phyloP scores from a whole-genome alignment of 1,284 basidiomycete species.

The Apiotrichum akiyoshidainum region DNA sequence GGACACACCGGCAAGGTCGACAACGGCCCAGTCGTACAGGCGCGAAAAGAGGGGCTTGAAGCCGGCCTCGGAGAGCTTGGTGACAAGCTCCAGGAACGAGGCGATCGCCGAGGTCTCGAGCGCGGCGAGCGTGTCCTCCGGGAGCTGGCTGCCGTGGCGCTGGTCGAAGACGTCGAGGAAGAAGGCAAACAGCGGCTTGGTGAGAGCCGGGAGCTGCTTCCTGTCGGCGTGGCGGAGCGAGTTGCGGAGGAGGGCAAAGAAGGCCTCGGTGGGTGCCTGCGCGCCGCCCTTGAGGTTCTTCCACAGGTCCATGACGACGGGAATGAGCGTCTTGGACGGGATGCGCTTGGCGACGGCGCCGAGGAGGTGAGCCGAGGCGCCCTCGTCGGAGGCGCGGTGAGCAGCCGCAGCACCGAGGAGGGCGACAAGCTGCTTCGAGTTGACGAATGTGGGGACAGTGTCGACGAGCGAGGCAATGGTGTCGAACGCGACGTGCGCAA shows the following conservation, averaged over 20 bases:
- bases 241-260: slow-evolving; percentile 66
- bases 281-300: slow-evolving; percentile 33
- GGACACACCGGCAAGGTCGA: slow-evolving; percentile 49
- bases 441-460: slow-evolving; percentile 52
- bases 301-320: slow-evolving; percentile 57
- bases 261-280: slow-evolving; percentile 49
- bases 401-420: slow-evolving; percentile 45
- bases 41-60: slow-evolving; percentile 92
- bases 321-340: slow-evolving; percentile 64
- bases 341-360: slow-evolving; percentile 66
- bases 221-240: slow-evolving; percentile 65
- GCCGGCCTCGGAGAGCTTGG: slow-evolving; percentile 87
- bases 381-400: slow-evolving; percentile 29
- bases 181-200: slow-evolving; percentile 73
- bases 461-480: slow-evolving; percentile 39
- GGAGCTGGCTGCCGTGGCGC: slow-evolving; percentile 47
- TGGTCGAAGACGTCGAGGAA: slow-evolving; percentile 77
- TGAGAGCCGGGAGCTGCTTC: slow-evolving; percentile 63
- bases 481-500: slow-evolving; percentile 28
- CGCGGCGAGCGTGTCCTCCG: slow-evolving; percentile 34
- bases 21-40: slow-evolving; percentile 92
- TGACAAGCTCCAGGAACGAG: slow-evolving; percentile 82
- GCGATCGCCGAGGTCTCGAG: slow-evolving; percentile 56
- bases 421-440: slow-evolving; percentile 47
- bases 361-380: slow-evolving; percentile 32